Evolutionary conservation across 228 moss, liverwort and hornwort genomes (phyloP), one percentile per base, ranked within the genome.

Genomic region (Sphagnum magellanicum): DNA sequence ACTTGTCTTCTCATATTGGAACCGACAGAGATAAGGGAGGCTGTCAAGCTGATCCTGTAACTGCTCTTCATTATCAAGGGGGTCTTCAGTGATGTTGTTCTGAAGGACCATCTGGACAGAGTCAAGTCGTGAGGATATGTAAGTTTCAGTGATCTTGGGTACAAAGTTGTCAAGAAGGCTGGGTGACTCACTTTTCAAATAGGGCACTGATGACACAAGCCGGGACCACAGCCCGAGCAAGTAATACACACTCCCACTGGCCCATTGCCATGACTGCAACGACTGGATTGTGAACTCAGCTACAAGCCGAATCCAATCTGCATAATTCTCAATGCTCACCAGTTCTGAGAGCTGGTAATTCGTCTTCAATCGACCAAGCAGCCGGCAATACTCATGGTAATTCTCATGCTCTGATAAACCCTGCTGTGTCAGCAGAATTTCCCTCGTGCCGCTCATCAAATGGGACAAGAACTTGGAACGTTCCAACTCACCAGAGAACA

Each of bases 401-500:
- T 68, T 68, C 52, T 68, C 50, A 50, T 68, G 67, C 67, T 68
- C 51, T 51, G 14, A 13, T 10, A 68, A 51, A 5, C 55, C 67
- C 32, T 50, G 67, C 67, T 52, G 67, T 16, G n/a, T 51, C 12
- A 11, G 6, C n/a, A 68, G 67, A 50, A 68, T 68, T 8, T 68
- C 67, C 50, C 51, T 50, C 0, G 67, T 68, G 51, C 67, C 67
- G 6, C 67, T 15, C 67, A 68, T 68, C 9, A 68, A 68, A 6
- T 14, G 52, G 52, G 14, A 51, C 67, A 68, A 50, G 32, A 51
- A 68, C 10, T 68, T 68, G 50, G 51, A 50, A 5, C 67, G 47
- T 16, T 68, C 67, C 10, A 50, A 6, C 15, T 68, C 67, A 9
- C 67, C 67, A 0, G 87, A 84, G 52, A 88, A 88, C 71, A 88